phyloP scores from a whole-genome alignment of 2,329 filamentous ascomycete species.

The Cyphellophora europaea region DNA sequence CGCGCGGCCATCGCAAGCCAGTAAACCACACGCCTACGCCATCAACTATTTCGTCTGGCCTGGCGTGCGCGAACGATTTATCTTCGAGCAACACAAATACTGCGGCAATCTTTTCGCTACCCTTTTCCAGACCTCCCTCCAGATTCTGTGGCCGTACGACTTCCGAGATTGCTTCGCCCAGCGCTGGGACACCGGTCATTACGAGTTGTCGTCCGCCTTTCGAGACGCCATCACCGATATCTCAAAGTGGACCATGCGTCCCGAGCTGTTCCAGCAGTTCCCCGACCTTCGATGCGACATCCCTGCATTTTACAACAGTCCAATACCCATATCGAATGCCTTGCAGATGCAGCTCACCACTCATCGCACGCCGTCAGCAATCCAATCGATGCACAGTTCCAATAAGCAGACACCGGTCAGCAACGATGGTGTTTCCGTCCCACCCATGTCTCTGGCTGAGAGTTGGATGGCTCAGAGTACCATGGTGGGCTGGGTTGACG shows the following conservation, averaged over 20 bases:
- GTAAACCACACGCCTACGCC: constrained; percentile 4
- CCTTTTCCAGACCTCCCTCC: constrained; percentile 2
- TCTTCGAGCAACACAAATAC: constrained; percentile 6
- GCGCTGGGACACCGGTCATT: constrained; percentile 14
- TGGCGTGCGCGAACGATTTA: constrained; percentile 3
- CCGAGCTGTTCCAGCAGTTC: constrained; percentile 14
- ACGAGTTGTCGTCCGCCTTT: constrained; percentile 16
- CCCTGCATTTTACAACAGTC: constrained; percentile 13
- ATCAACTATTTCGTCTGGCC: constrained; percentile 8
- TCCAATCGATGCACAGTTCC: neutral
- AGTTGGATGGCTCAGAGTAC: neutral
- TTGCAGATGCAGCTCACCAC: neutral
- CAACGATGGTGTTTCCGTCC: neutral
- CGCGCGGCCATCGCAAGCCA: neutral
- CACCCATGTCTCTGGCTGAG: neutral
- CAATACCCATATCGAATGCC: constrained; percentile 1
- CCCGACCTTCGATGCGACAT: constrained; percentile 17
- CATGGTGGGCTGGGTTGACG: neutral
- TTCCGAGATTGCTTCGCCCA: constrained; percentile 11
- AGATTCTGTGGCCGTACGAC: constrained; percentile 7
- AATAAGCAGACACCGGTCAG: neutral
- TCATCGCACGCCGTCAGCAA: neutral
- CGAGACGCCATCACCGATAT: constrained; percentile 16
- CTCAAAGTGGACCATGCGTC: constrained; percentile 15
- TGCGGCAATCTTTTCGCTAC: constrained; percentile 7